Percentiles rank a stretch among this genome's conserved stretches.
These are phyloP conservation scores for Phalaenopsis hybrid DNA, from an alignment of 116 monocot genomes.

Conservation along the genomic window DNA sequence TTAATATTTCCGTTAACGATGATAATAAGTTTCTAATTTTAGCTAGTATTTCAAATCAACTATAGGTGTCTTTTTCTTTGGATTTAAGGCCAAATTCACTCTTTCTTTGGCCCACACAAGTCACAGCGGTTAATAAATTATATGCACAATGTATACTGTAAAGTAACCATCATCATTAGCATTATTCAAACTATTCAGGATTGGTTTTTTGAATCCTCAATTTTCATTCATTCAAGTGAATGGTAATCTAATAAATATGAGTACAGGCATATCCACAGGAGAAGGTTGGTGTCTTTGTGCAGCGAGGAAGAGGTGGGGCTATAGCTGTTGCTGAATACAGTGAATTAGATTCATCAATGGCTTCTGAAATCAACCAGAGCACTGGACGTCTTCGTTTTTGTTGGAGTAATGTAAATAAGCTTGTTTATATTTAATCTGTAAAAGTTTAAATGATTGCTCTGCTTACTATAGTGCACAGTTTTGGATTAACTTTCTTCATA, in stretches of 20 bases:
- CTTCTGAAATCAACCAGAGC: conserved; percentile 83
- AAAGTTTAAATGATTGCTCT: neutral
- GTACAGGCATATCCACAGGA: conserved; percentile 95
- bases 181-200: neutral
- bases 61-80: too few species aligned
- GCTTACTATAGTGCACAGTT: neutral
- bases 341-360: conserved; percentile 85
- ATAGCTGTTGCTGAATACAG: conserved; percentile 88
- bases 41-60: too few species aligned
- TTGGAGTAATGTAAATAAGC: conserved; percentile 90
- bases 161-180: neutral
- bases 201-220: neutral
- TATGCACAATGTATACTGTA: neutral
- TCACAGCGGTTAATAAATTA: neutral
- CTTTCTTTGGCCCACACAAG: too few species aligned
- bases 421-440: neutral
- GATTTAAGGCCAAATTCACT: too few species aligned
- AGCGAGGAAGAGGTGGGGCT: conserved; percentile 89
- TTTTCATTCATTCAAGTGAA: neutral
- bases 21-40: too few species aligned
- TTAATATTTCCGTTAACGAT: too few species aligned
- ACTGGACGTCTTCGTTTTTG: conserved; percentile 95
- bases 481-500: neutral
- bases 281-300: conserved; percentile 94
- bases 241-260: neutral